phyloP scores from a whole-genome alignment of 768 basidiomycete species.

The Suillus tomentosus region DNA sequence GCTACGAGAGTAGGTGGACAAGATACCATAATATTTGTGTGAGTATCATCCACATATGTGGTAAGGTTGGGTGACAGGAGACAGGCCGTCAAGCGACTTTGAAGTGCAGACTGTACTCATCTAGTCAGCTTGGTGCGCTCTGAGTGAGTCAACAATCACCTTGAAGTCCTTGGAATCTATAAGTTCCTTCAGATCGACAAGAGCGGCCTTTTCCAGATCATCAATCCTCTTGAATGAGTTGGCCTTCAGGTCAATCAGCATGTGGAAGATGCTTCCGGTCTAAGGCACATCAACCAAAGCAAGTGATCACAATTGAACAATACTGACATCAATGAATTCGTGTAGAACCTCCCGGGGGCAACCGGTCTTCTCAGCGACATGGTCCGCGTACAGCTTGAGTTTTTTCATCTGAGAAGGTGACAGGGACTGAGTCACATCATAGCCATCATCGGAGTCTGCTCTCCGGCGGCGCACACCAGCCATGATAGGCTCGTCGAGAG shows the following conservation, averaged over 20 bases:
- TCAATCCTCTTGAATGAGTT: neutral
- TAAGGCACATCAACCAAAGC: neutral
- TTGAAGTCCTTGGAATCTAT: neutral
- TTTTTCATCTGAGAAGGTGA: neutral
- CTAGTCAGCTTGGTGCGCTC: neutral
- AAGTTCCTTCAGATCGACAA: neutral
- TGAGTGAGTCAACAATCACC: neutral
- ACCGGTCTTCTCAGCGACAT: neutral
- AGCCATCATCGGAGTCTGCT: neutral
- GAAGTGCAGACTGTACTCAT: neutral
- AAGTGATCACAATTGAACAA: neutral
- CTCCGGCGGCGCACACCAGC: neutral
- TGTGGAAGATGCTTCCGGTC: neutral
- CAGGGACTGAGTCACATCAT: neutral
- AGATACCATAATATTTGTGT: constrained; percentile 8
- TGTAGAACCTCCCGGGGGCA: neutral
- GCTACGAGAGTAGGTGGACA: neutral
- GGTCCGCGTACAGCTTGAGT: neutral
- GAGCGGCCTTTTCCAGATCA: neutral
- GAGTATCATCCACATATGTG: constrained; percentile 4
- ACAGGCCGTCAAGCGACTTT: constrained; percentile 7
- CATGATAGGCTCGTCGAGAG: neutral
- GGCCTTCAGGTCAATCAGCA: neutral
- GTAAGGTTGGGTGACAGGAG: constrained; percentile 11
- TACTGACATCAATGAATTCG: neutral